phyloP scores from a whole-genome alignment of 176 grass and related monocot species.

The Avena eriantha region DNA sequence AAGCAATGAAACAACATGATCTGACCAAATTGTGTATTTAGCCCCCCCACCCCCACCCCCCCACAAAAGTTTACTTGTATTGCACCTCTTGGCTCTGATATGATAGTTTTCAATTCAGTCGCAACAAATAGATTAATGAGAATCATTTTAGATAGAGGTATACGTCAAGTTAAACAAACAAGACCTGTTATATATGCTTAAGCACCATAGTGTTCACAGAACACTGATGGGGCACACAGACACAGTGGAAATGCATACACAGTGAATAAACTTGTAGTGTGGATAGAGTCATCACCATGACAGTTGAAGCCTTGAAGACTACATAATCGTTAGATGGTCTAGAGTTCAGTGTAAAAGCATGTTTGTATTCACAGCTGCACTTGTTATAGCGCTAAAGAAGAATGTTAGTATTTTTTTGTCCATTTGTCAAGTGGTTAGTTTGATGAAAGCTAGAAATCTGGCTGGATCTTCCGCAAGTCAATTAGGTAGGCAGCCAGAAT shows the following conservation, averaged over 20 bases:
- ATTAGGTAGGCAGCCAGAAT: not conserved
- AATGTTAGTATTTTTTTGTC: not conserved
- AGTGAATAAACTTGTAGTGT: not conserved
- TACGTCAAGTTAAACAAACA: not conserved
- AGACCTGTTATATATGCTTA: not conserved
- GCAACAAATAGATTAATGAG: not conserved
- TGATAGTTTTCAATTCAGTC: not conserved
- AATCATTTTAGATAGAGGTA: not conserved
- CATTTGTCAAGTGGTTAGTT: not conserved
- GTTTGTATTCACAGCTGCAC: not conserved
- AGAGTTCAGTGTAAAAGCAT: not conserved
- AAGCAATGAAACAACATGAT: not conserved
- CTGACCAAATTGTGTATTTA: not conserved
- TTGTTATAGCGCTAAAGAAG: not conserved
- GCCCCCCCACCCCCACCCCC: too few species aligned
- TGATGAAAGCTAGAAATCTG: conserved; percentile 8
- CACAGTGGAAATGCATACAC: not conserved
- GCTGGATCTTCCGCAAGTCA: not conserved
- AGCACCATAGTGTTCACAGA: not conserved
- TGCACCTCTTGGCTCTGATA: not conserved
- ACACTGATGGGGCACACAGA: not conserved
- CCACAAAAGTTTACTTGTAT: not conserved
- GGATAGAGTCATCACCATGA: not conserved
- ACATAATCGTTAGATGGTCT: not conserved
- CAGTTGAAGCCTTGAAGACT: not conserved